Evolutionary conservation across 2,329 filamentous ascomycete genomes (phyloP).

Genomic region (Trichoderma sp.): DNA sequence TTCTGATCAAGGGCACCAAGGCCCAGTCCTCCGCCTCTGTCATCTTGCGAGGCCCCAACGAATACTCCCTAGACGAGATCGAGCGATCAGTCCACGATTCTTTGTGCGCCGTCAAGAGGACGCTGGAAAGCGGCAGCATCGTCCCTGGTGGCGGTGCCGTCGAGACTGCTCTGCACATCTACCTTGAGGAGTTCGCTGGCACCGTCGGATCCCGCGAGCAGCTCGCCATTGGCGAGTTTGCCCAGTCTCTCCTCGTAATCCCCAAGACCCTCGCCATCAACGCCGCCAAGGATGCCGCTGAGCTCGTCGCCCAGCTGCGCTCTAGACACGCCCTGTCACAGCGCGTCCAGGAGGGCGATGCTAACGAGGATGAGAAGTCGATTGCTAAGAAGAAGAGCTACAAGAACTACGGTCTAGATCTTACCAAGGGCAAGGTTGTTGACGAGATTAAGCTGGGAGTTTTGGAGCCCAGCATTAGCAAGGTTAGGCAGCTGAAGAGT

Average conservation of each 20-base stretch:
- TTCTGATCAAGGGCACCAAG: constrained; percentile 94
- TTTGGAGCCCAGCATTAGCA: constrained; percentile 96
- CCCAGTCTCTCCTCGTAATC: constrained; percentile 88
- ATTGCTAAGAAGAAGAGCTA: constrained; percentile 94
- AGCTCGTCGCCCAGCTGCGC: constrained; percentile 92
- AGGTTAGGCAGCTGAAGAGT: constrained; percentile 96
- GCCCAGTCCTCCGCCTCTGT: constrained; percentile 91
- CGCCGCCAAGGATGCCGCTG: constrained; percentile 92
- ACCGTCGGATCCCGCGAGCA: constrained; percentile 97
- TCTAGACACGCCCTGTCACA: constrained; percentile 93
- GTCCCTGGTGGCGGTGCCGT: constrained; percentile 96
- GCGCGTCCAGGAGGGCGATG: constrained; percentile 84
- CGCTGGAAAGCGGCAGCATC: constrained; percentile 93
- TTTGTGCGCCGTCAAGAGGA: constrained; percentile 94
- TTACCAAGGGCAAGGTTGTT: constrained; percentile 85
- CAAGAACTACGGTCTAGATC: constrained; percentile 96
- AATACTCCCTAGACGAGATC: constrained; percentile 98
- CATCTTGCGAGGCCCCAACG: constrained; percentile 93
- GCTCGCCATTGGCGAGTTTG: constrained; percentile 96
- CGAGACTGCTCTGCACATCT: constrained; percentile 98
- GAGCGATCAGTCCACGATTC: constrained; percentile 98
- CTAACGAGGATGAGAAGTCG: constrained; percentile 83
- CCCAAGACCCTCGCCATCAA: constrained; percentile 97
- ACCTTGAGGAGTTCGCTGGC: constrained; percentile 96
- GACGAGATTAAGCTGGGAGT: constrained; percentile 95